A percentile compares a stretch with the other conserved stretches of the same genome.
Evolutionary conservation across 2,329 filamentous ascomycete genomes (phyloP).

Genomic region (Corynespora cassiicola): DNA sequence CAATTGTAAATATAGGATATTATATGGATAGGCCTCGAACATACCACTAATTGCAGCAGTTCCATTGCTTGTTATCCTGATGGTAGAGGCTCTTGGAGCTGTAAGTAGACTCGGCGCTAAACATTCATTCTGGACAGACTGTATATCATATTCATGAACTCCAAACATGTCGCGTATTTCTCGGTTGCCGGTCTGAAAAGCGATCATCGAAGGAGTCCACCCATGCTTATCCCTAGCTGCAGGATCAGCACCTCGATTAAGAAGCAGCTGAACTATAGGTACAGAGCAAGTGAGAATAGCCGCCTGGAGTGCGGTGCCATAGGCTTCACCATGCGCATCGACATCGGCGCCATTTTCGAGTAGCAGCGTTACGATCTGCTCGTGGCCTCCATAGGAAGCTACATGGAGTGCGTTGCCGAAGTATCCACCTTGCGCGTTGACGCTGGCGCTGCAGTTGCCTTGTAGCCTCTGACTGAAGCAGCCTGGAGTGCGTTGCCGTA

Average conservation of each 20-base stretch:
- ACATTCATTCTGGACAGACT: not conserved
- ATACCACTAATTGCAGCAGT: no score
- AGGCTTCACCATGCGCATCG: constrained; percentile 3
- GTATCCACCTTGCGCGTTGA: no score
- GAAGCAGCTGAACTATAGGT: constrained; percentile 1
- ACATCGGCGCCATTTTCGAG: constrained; percentile 2
- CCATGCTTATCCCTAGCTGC: no score
- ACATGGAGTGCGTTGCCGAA: no score
- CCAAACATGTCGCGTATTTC: constrained; percentile 4
- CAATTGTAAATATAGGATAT: constrained; percentile 1
- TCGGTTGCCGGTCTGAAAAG: not conserved
- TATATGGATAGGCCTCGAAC: no score
- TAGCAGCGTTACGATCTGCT: constrained; percentile 3
- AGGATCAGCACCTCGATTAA: no score
- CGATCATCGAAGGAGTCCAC: constrained; percentile 1
- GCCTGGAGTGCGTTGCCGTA: no score
- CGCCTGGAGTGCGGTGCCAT: constrained; percentile 8
- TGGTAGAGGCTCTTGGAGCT: not conserved
- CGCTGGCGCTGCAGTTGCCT: no score
- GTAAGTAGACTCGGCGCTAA: constrained; percentile 1
- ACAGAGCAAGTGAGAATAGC: not conserved
- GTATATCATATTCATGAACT: not conserved
- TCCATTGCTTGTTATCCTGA: no score
- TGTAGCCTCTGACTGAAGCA: no score
- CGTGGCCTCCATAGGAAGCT: constrained; percentile 6